Percentiles rank a stretch among this genome's conserved stretches.
Evolutionary conservation across 2,329 filamentous ascomycete species (phyloP).

Genomic region (Tolypocladium ovalisporum): DNA sequence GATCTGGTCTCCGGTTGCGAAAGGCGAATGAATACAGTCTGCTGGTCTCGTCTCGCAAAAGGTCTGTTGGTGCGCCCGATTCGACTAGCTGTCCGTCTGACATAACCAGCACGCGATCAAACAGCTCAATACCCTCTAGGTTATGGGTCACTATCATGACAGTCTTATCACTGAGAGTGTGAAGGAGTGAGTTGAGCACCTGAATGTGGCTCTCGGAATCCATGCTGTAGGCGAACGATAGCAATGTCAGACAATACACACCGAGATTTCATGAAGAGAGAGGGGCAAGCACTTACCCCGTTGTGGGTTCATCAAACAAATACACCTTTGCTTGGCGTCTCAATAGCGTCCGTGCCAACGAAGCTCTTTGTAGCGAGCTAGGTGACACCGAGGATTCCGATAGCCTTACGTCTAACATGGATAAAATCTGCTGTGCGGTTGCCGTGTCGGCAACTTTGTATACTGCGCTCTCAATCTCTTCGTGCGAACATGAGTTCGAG

Average conservation of each 20-base stretch:
- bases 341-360: neutral
- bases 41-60: neutral
- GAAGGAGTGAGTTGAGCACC: neutral
- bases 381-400: neutral
- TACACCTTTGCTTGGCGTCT: neutral
- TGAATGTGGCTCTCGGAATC: neutral
- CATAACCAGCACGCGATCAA: neutral
- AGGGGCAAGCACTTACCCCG: neutral
- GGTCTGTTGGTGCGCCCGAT: neutral
- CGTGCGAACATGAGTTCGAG: neutral
- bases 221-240: neutral
- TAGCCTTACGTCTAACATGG: neutral
- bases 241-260: too few species aligned
- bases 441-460: neutral
- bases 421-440: neutral
- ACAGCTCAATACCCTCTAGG: neutral
- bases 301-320: neutral
- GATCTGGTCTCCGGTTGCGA: neutral
- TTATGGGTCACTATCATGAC: neutral
- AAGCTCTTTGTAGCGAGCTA: neutral
- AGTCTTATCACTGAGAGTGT: neutral
- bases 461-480: neutral
- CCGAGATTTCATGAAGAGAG: too few species aligned
- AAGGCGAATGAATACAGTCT: neutral
- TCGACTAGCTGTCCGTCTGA: neutral